Base-by-base conservation (phyloP, 2,329 filamentous ascomycete species). In the Metarhizium rileyi region DNA sequence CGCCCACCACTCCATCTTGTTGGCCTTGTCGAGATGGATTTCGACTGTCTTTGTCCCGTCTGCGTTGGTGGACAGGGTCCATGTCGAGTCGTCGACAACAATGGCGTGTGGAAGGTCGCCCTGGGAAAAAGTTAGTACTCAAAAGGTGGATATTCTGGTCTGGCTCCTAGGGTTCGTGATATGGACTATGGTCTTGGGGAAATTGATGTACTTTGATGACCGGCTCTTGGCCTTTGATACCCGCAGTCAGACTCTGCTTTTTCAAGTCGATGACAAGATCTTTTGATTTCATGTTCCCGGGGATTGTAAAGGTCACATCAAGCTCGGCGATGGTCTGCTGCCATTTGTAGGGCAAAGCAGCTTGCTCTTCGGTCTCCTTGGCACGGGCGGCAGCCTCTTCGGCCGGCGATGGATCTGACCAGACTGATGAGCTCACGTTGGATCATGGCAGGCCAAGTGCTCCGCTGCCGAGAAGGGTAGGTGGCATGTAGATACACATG, bases 1-100 rank as follows among this genome's bases (percentile, higher is more conserved):
- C 28, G 88, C 72, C 93, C 93, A 98, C 93, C 93, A 98, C 70
- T 96, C 87, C 81, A 94, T 86, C 77, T 96, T 93, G 76, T 96
- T 95, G 57, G 81, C 71, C 71, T 98, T 98, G 75, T 96, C 90
- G 47, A 98, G 84, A 69, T 95, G 90, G 58, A 97, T 80, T 63
- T 84, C 81, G 57, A 96, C 67, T 25, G 68, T 72, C 66, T 78
- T 80, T 54, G 70, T 79, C 63, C 89, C 85, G 71, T 94, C 72
- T 1, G 81, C 67, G 45, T 82, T 80, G 20, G 84, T 75, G 51
- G 86, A 78, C 44, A 98, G 81, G 2, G 91, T 96, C 93, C 93
- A 98, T 52, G 91, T 95, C 48, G 85, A 91, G 60, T 98, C 93
- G 67, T 95, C 90, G 56, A 84, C 76, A 61, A 75, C 74, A 64